Evolutionary conservation across 2,329 filamentous ascomycete genomes (phyloP), one percentile per base, ranked within the genome.

Genomic region (Pseudonectria buxi): DNA sequence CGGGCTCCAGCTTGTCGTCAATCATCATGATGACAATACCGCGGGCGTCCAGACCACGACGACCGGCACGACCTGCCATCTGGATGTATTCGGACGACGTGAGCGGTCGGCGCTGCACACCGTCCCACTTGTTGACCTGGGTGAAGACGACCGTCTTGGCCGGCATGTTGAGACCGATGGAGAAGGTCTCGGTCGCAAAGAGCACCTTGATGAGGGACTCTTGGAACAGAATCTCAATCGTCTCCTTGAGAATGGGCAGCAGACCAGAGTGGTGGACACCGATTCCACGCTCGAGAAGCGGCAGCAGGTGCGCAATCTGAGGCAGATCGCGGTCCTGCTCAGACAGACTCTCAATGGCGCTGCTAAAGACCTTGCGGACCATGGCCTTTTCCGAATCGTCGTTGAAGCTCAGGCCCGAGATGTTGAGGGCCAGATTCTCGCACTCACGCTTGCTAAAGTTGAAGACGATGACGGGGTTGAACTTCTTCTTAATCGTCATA

Each of bases 21-120:
- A 98, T 85, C 90, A 98, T 96, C 87, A 98, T 96, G 59, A 98
- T 96, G 49, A 98, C 92, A 50, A 96, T 94, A 74, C 92, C 92
- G 47, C 92, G 84, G 44, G 95, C 89, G 67, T 98, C 92, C 36
- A 98, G 83, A 64, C 92, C 92, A 78, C 92, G 82, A 74, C 92
- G 86, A 57, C 92, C 92, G 40, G 92, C 92, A 63, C 92, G 86
- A 43, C 92, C 92, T 35, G 92, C 95, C 92, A 98, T 98, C 59
- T 98, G 92, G 34, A 98, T 86, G 62, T 96, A 98, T 54, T 98
- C 92, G 10, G 87, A 95, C 2, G 88, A 87, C 0, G 89, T 95
- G 14, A 96, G 75, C 63, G 89, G 94, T 45, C 90, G 77, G 50
- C 78, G 76, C 40, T 76, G 72, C 6, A 80, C 73, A 38, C 94